Conservation (phyloP, 306 rosid species). For the Psophocarpus tetragonolobus region DNA sequence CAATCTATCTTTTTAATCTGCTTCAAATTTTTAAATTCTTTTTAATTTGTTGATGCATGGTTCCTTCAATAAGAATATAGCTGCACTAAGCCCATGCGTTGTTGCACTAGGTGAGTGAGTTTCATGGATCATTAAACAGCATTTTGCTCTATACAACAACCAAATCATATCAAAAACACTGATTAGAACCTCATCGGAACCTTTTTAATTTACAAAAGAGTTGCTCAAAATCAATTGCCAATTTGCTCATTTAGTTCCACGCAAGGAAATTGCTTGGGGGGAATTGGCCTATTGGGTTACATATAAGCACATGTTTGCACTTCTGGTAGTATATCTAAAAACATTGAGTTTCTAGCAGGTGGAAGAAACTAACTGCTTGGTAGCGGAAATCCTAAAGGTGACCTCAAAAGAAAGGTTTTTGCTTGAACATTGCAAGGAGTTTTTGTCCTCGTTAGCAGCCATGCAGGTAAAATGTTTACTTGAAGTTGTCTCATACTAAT, state of each 20-base stretch:
- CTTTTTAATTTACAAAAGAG: background rate
- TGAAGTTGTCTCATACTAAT: slow-evolving; percentile 8
- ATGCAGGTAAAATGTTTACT: slow-evolving; percentile 60
- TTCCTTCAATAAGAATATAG: slow-evolving; percentile 18
- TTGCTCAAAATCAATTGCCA: background rate
- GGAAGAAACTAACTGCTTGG: slow-evolving; percentile 80
- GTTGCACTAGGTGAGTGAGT: slow-evolving; percentile 2
- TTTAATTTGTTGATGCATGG: background rate
- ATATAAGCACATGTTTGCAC: slow-evolving; percentile 22
- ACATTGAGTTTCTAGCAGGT: slow-evolving; percentile 49
- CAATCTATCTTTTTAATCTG: background rate
- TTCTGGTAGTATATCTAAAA: slow-evolving; percentile 28
- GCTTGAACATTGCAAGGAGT: slow-evolving; percentile 83
- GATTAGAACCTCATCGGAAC: background rate
- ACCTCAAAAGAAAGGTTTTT: slow-evolving; percentile 70
- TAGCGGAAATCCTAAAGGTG: slow-evolving; percentile 77
- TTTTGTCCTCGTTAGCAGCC: slow-evolving; percentile 73
- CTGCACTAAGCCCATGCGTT: background rate
- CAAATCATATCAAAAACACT: background rate
- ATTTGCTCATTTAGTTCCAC: slow-evolving; percentile 17
- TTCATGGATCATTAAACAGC: slow-evolving; percentile 10
- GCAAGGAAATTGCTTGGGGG: slow-evolving; percentile 7
- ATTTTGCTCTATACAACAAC: slow-evolving; percentile 11
- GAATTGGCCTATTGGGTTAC: background rate
- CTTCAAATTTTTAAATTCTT: background rate